Percentiles rank a stretch among this genome's conserved stretches.
Conservation (phyloP, 1,284 basidiomycete species). For the Moniliophthora roreri region DNA sequence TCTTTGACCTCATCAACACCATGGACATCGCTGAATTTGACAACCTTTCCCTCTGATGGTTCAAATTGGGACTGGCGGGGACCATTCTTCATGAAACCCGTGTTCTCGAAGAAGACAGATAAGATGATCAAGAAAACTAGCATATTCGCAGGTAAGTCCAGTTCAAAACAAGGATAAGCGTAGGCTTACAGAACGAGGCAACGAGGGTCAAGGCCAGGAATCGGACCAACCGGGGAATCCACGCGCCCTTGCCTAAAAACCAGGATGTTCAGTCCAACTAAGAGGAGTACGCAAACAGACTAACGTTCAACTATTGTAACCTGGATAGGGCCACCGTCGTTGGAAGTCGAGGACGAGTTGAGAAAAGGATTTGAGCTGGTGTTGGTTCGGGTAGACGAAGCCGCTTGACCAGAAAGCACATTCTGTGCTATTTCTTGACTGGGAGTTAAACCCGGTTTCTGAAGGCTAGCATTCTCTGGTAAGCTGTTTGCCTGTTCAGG, state of each 20-base stretch:
- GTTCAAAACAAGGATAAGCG: neutral
- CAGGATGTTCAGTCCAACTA: slow-evolving; percentile 3
- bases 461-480: slow-evolving; percentile 13
- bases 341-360: slow-evolving; percentile 34
- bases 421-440: slow-evolving; percentile 56
- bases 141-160: slow-evolving; percentile 8
- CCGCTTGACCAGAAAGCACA: slow-evolving; percentile 43
- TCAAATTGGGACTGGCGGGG: slow-evolving; percentile 77
- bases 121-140: slow-evolving; percentile 80
- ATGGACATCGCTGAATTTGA: slow-evolving; percentile 92
- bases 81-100: slow-evolving; percentile 87
- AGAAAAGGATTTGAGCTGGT: slow-evolving; percentile 43
- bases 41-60: slow-evolving; percentile 72
- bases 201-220: slow-evolving; percentile 55
- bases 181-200: slow-evolving; percentile 50
- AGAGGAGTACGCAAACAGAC: neutral
- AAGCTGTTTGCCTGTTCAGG: neutral
- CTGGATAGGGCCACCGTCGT: slow-evolving; percentile 60
- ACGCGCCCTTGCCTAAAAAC: slow-evolving; percentile 60
- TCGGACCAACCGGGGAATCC: slow-evolving; percentile 61
- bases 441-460: slow-evolving; percentile 17
- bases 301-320: slow-evolving; percentile 79
- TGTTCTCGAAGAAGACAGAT: slow-evolving; percentile 88
- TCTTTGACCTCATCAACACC: slow-evolving; percentile 94
- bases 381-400: slow-evolving; percentile 21